phyloP scores from a whole-genome alignment of 1,284 basidiomycete genomes.

The Naganishia sp. region DNA sequence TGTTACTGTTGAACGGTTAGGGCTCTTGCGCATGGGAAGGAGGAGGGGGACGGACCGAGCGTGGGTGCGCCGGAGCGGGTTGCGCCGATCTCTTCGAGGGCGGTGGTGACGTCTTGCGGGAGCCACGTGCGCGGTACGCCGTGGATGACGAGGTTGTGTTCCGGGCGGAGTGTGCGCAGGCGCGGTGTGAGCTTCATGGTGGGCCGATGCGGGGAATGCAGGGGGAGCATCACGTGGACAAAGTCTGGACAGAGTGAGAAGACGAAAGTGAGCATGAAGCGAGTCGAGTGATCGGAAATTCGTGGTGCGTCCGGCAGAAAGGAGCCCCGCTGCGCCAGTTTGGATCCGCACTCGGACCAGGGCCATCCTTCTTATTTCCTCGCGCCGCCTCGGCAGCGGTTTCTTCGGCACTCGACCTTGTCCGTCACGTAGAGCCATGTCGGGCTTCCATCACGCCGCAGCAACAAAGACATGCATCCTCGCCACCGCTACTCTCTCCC shows the following conservation, averaged over 20 bases:
- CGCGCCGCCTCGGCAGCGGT: neutral
- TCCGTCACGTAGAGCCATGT: neutral
- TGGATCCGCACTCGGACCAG: neutral
- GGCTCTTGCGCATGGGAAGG: neutral
- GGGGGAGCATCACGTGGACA: neutral
- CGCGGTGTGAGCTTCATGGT: slow-evolving; percentile 16
- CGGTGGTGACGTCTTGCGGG: slow-evolving; percentile 4
- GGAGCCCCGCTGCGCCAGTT: neutral
- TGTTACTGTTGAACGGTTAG: neutral
- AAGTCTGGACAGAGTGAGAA: neutral
- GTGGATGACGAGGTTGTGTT: neutral
- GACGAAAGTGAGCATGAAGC: neutral
- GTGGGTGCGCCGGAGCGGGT: slow-evolving; percentile 5
- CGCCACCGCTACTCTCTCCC: slow-evolving; percentile 66
- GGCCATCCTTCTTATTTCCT: no score
- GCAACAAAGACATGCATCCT: slow-evolving; percentile 64
- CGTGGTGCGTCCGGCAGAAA: neutral
- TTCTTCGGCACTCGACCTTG: neutral
- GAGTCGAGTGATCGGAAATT: neutral
- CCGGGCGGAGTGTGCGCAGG: neutral
- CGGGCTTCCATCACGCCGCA: neutral
- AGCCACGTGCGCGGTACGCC: slow-evolving; percentile 14
- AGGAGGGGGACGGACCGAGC: slow-evolving; percentile 1
- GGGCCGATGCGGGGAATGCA: no score
- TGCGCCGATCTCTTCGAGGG: slow-evolving; percentile 15